Percentiles rank a stretch among this genome's conserved stretches.
phyloP scores from a whole-genome alignment of 163 green algal species.

The Dunaliella salina region DNA sequence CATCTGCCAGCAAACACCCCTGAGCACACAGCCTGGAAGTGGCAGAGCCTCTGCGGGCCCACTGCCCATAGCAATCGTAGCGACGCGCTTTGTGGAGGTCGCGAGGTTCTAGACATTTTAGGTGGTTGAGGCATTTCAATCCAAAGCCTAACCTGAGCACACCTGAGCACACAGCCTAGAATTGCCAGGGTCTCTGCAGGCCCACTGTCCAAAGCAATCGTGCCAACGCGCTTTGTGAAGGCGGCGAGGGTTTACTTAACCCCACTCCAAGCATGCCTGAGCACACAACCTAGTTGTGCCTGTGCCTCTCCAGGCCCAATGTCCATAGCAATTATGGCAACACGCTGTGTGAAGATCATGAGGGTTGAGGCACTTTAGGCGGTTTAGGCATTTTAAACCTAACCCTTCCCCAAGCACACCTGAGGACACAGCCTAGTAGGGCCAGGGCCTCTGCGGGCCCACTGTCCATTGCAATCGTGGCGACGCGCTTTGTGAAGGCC shows the following conservation, averaged over 20 bases:
- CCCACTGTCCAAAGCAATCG: conserved; percentile 37
- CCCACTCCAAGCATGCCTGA: too few species aligned
- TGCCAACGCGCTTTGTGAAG: conserved; percentile 69
- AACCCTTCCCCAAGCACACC: too few species aligned
- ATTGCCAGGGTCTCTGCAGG: conserved; percentile 42
- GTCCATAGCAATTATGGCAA: conserved; percentile 46
- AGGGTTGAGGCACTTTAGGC: conserved; percentile 45
- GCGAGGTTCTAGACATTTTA: conserved; percentile 61
- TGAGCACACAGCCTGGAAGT: too few species aligned
- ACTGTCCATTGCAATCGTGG: conserved; percentile 37
- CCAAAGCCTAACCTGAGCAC: too few species aligned
- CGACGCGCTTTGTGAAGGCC: conserved; percentile 71
- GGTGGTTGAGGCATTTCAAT: too few species aligned
- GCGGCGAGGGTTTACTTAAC: conserved; percentile 55
- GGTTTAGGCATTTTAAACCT: too few species aligned
- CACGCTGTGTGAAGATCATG: conserved; percentile 68
- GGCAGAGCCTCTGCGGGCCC: conserved; percentile 45
- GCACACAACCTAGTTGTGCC: not conserved
- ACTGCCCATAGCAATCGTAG: conserved; percentile 37
- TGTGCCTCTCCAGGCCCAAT: conserved; percentile 41
- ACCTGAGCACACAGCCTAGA: conserved; percentile 28
- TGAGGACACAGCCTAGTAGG: conserved; percentile 29
- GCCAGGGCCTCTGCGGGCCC: conserved; percentile 43
- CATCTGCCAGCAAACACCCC: too few species aligned
- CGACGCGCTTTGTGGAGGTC: conserved; percentile 69